Percentiles rank a stretch among this genome's conserved stretches.
Evolutionary conservation across 2,329 filamentous ascomycete genomes (phyloP).

Genomic region (Epichloe hybrida): DNA sequence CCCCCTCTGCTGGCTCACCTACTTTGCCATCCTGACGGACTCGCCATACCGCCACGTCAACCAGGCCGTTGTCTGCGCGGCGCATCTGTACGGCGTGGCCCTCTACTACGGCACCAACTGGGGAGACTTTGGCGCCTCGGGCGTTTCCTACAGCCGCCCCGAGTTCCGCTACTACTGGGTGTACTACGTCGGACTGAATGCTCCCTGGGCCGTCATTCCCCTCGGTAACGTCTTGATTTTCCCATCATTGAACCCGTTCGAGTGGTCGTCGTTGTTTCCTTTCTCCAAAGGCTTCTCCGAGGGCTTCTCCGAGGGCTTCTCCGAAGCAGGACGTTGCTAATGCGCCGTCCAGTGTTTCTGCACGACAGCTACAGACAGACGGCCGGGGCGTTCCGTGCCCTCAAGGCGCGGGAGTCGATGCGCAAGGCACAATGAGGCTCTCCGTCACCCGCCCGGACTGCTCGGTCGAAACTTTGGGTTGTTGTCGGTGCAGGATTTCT

Average conservation of each 20-base stretch:
- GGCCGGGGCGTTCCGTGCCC: slow-evolving; percentile 13
- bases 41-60: slow-evolving; percentile 34
- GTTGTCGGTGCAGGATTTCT: no score
- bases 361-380: slow-evolving; percentile 19
- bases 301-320: no score
- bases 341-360: slow-evolving; percentile 15
- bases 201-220: slow-evolving; percentile 37
- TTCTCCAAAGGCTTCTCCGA: no score
- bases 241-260: no score
- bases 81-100: slow-evolving; percentile 47
- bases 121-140: slow-evolving; percentile 30
- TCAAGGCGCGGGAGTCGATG: slow-evolving; percentile 10
- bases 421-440: slow-evolving; percentile 11
- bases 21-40: slow-evolving; percentile 28
- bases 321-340: no score
- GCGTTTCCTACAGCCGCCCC: slow-evolving; percentile 40
- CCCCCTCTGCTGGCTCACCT: slow-evolving; percentile 40
- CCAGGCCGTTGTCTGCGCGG: slow-evolving; percentile 37
- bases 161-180: slow-evolving; percentile 50
- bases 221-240: no score
- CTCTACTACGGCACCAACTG: slow-evolving; percentile 48
- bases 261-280: no score
- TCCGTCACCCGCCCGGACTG: no score
- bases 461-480: no score
- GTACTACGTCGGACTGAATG: slow-evolving; percentile 48